These are phyloP conservation scores for Blastobotrys elegans DNA, from an alignment of 1,139 yeast species.

Conservation along the genomic window DNA sequence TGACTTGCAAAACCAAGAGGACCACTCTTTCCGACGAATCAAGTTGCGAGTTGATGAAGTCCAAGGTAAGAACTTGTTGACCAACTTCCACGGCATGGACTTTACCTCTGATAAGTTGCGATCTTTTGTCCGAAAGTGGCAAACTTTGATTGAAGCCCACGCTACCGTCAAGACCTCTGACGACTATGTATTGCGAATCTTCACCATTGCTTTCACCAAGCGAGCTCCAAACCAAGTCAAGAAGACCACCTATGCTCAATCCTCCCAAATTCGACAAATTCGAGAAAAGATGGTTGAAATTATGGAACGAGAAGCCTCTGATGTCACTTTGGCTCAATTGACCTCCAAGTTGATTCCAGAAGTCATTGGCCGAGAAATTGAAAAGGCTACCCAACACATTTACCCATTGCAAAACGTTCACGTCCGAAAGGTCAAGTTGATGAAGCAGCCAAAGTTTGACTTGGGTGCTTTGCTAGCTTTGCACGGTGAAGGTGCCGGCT, in stretches of 20 bases:
- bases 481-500: conserved; percentile 78
- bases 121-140: conserved; percentile 92
- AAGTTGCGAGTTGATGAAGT: conserved; percentile 90
- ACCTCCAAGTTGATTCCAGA: conserved; percentile 86
- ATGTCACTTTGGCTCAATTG: conserved; percentile 81
- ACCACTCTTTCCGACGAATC: conserved; percentile 85
- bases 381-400: conserved; percentile 77
- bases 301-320: conserved; percentile 79
- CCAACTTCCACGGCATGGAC: conserved; percentile 95
- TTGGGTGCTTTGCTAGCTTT: conserved; percentile 82
- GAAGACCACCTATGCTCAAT: conserved; percentile 88
- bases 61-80: conserved; percentile 85
- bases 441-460: conserved; percentile 89
- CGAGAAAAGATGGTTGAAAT: conserved; percentile 85
- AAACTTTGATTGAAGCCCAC: conserved; percentile 84
- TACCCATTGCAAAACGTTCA: conserved; percentile 89
- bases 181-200: conserved; percentile 83
- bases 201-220: conserved; percentile 91
- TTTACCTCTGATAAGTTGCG: conserved; percentile 87
- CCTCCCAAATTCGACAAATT: conserved; percentile 80
- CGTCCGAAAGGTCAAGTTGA: conserved; percentile 87
- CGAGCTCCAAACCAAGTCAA: conserved; percentile 84
- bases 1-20: conserved; percentile 89
- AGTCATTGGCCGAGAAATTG: conserved; percentile 87
- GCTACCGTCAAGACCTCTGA: conserved; percentile 90